A percentile compares a stretch with the other conserved stretches of the same genome.
Conservation (phyloP, 2,329 filamentous ascomycete genomes). For the Venturia oleaginea region DNA sequence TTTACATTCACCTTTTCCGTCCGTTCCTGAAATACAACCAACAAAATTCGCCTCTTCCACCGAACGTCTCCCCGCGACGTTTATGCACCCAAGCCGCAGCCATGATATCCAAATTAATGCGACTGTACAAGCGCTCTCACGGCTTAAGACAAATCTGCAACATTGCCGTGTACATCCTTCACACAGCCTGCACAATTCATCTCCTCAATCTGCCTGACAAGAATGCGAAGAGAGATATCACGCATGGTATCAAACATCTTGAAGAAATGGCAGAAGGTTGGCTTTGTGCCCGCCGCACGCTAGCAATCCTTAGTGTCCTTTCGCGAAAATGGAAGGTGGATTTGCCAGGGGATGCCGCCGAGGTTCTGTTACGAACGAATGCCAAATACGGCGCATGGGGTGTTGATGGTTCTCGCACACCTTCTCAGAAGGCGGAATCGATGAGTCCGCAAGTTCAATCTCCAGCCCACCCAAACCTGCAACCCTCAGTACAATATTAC, state of each 20-base stretch:
- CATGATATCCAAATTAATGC: constrained; percentile 86
- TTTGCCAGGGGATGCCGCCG: constrained; percentile 71
- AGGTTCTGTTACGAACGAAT: constrained; percentile 69
- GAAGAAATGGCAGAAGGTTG: constrained; percentile 95
- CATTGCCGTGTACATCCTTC: constrained; percentile 89
- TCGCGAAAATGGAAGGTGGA: constrained; percentile 85
- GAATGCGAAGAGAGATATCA: constrained; percentile 79
- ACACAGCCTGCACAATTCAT: constrained; percentile 91
- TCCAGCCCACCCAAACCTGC: not conserved
- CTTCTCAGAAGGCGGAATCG: constrained; percentile 17
- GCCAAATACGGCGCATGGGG: constrained; percentile 63
- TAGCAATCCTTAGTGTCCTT: constrained; percentile 76
- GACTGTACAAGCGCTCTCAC: constrained; percentile 86
- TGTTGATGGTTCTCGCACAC: constrained; percentile 18
- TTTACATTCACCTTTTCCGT: constrained; percentile 91
- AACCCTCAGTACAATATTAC: not conserved
- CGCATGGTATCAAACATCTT: constrained; percentile 80
- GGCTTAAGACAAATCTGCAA: constrained; percentile 91
- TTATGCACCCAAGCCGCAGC: constrained; percentile 85
- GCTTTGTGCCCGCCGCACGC: constrained; percentile 77
- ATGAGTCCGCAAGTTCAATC: constrained; percentile 12
- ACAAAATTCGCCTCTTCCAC: constrained; percentile 68
- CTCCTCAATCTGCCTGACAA: constrained; percentile 88
- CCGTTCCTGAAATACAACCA: constrained; percentile 90
- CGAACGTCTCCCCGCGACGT: constrained; percentile 81